Evolutionary conservation across 2,329 filamentous ascomycete species (phyloP), one percentile per base, ranked within the genome.

Genomic region (Xylariaceae sp.): DNA sequence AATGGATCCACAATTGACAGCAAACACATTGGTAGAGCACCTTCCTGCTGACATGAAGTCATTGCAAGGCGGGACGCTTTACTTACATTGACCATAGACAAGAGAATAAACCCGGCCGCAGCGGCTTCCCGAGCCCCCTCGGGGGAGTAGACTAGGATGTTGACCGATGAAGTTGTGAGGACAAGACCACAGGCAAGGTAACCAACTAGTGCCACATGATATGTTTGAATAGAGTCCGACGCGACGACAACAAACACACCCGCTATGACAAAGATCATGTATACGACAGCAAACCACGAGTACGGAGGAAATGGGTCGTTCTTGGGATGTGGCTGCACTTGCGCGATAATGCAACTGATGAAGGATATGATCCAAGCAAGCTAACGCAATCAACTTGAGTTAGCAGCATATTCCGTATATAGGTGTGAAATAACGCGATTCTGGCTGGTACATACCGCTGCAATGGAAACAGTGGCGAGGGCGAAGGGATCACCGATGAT

Each of bases 401-500:
- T 60, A 57, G 57, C 23, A 44, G 43, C 14, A 54, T 12, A 32
- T 10, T n/a, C 40, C 40, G n/a, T 42, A 12, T 3, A 37, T 37
- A 40, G 54, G 32, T 16, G 32, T 50, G 48, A 43, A 49, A 48
- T 42, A 44, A 16, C 2, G 2, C 9, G 19, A 43, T 14, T 19
- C 3, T 20, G n/a, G 40, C 2, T 47, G 47, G 42, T 29, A 84
- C 91, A 75, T 85, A 97, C 93, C 71, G 90, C 81, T 61, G 89
- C 86, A 74, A 98, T 97, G 55, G 93, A 97, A 62, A 96, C 86
- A 37, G 95, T 98, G 52, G 93, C 92, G 58, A 99, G 84, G 57
- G 93, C 93, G 75, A 99, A 98, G 5, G 95, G 95, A 77, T 99
- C 93, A 68, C 95, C 95, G 59, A 97, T 82, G 67, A 99, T 92